Evolutionary conservation across 225 moss, liverwort and hornwort genomes (phyloP).

Genomic region (Pseudoscleropodium purum): DNA sequence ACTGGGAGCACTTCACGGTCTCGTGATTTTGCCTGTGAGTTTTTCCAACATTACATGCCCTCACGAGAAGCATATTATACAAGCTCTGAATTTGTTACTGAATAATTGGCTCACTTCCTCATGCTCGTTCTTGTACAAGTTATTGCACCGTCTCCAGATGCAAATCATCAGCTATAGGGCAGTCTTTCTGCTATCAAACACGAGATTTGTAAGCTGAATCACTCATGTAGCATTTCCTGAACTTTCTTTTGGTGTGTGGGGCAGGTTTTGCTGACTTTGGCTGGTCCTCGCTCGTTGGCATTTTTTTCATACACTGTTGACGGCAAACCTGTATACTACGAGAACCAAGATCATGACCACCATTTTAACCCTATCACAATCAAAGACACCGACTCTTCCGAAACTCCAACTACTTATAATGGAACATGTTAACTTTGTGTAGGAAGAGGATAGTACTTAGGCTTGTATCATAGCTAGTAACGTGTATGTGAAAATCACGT

Average conservation of each 20-base stretch:
- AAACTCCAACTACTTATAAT: background rate
- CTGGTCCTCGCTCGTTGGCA: slow-evolving; percentile 58
- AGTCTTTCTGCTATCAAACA: background rate
- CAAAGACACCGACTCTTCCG: background rate
- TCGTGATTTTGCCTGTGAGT: slow-evolving; percentile 79
- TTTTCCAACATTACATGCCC: background rate
- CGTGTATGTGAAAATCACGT: background rate
- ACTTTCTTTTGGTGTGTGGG: background rate
- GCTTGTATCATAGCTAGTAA: slow-evolving; percentile 6
- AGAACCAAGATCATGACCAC: slow-evolving; percentile 46
- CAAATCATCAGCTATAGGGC: background rate
- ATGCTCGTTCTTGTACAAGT: background rate
- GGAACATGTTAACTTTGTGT: background rate
- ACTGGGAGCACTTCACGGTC: slow-evolving; percentile 79
- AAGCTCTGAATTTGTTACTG: background rate
- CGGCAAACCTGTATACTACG: slow-evolving; percentile 42
- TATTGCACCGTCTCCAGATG: background rate
- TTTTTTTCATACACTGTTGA: slow-evolving; percentile 42
- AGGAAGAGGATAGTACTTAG: background rate
- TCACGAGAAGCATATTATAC: background rate
- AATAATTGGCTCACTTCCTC: background rate
- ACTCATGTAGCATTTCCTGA: background rate
- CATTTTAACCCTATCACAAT: slow-evolving; percentile 31
- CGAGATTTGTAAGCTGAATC: background rate
- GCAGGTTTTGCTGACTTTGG: slow-evolving; percentile 52